Evolutionary conservation across 345 rosid species (phyloP).

Genomic region (Raphanus raphanistrum): DNA sequence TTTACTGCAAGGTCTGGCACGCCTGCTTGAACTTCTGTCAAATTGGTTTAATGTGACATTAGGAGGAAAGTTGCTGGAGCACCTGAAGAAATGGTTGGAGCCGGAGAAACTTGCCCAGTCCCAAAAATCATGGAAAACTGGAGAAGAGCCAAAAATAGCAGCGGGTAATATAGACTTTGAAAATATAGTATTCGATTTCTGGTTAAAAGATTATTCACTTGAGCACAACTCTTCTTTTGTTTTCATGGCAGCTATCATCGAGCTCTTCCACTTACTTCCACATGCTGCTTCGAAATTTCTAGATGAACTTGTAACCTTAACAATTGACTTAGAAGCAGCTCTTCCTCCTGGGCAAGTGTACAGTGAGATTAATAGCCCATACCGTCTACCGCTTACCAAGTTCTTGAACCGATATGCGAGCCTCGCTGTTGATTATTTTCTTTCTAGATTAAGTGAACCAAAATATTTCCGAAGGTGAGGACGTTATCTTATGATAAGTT

Average conservation of each 20-base stretch:
- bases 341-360: slow-evolving; percentile 1
- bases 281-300: background rate
- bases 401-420: background rate
- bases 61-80: slow-evolving; percentile 95
- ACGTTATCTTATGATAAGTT: background rate
- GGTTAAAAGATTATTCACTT: background rate
- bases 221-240: slow-evolving; percentile 9
- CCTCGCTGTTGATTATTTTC: background rate
- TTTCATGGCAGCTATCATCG: background rate
- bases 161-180: slow-evolving; percentile 54
- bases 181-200: background rate
- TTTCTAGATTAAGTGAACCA: background rate
- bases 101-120: slow-evolving; percentile 94
- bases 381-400: background rate
- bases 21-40: slow-evolving; percentile 90
- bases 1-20: slow-evolving; percentile 93
- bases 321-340: background rate
- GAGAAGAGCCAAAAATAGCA: slow-evolving; percentile 99
- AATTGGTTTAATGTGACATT: slow-evolving; percentile 97
- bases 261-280: slow-evolving; percentile 1
- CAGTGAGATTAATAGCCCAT: slow-evolving; percentile 1
- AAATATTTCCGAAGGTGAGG: background rate
- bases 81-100: slow-evolving; percentile 96
- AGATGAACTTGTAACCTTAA: background rate
- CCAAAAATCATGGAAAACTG: slow-evolving; percentile 92